Evolutionary conservation across 805 yeast species (phyloP).

Genomic region (Wickerhamomyces silvicola): DNA sequence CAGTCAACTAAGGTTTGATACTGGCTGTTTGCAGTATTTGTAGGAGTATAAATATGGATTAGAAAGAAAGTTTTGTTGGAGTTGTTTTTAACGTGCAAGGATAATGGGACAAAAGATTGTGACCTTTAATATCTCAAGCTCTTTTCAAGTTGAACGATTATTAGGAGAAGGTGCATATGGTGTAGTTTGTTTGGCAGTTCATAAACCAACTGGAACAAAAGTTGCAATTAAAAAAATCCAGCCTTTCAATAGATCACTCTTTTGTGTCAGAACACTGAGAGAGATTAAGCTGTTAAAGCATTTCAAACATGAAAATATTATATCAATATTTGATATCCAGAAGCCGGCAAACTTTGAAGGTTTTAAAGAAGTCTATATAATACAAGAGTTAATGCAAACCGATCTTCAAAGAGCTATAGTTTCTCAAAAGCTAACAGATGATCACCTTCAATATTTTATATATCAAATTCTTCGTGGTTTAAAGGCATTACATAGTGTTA

Average conservation of each 20-base stretch:
- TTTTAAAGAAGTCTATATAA: conserved; percentile 82
- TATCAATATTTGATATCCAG: conserved; percentile 83
- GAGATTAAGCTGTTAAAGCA: conserved; percentile 85
- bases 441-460: conserved; percentile 88
- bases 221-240: conserved; percentile 96
- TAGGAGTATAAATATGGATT: no score
- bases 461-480: conserved; percentile 88
- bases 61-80: no score
- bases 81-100: neutral
- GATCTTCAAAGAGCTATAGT: conserved; percentile 77
- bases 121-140: conserved; percentile 77
- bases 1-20: no score
- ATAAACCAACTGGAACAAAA: conserved; percentile 75
- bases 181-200: conserved; percentile 83
- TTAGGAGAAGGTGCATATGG: conserved; percentile 98
- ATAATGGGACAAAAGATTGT: conserved; percentile 29
- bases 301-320: conserved; percentile 91
- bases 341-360: conserved; percentile 69
- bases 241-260: conserved; percentile 85
- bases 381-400: conserved; percentile 85
- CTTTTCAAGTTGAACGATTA: conserved; percentile 76
- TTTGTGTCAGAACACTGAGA: conserved; percentile 81
- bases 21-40: no score
- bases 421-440: conserved; percentile 80
- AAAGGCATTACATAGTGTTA: conserved; percentile 89